phyloP scores from a whole-genome alignment of 495 filamentous ascomycete species.

The Cercophora scortea region DNA sequence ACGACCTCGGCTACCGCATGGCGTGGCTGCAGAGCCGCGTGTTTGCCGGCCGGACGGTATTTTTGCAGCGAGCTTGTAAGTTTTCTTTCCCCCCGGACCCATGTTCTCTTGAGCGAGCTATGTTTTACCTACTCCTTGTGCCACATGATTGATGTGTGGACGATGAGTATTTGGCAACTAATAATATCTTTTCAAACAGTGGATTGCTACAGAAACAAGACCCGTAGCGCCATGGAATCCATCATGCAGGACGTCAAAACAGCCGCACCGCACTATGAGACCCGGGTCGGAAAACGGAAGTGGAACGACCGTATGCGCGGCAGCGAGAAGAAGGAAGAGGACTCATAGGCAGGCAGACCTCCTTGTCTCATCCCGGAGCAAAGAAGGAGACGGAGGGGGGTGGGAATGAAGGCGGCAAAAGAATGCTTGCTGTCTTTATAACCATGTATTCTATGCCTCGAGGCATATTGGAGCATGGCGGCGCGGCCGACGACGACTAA shows the following conservation, averaged over 20 bases:
- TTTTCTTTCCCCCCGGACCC: conserved; percentile 16
- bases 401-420: too few relatives aligned
- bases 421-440: too few relatives aligned
- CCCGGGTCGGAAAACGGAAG: conserved; percentile 74
- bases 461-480: too few relatives aligned
- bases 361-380: too few relatives aligned
- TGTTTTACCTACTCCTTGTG: neutral
- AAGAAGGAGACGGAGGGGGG: too few relatives aligned
- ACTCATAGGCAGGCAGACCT: conserved; percentile 6
- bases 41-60: conserved; percentile 76
- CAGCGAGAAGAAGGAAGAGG: conserved; percentile 31
- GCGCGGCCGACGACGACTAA: too few relatives aligned
- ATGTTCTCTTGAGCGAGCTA: neutral
- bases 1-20: conserved; percentile 91
- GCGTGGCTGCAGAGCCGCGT: conserved; percentile 88
- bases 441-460: too few relatives aligned
- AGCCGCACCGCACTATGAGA: conserved; percentile 81
- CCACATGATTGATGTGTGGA: neutral
- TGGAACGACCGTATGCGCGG: conserved; percentile 61
- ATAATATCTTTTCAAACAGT: conserved; percentile 46
- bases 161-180: neutral
- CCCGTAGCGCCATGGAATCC: conserved; percentile 67
- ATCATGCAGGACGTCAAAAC: conserved; percentile 62
- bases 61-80: conserved; percentile 89
- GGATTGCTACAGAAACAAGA: conserved; percentile 92